Conservation (phyloP, 257 asterid genomes). For the Marsdenia floribunda region DNA sequence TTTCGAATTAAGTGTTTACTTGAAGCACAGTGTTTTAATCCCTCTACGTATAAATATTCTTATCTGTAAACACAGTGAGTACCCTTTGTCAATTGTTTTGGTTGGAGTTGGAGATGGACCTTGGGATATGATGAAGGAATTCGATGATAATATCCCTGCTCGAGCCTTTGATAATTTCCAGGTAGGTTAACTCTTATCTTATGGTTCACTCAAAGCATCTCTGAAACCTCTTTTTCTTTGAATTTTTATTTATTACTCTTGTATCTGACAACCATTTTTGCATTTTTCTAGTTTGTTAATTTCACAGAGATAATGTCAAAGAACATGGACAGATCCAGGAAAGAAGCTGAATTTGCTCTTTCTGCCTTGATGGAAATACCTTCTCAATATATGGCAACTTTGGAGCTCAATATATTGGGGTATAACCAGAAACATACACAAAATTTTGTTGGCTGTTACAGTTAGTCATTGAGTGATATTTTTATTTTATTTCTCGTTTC, state of each 20-base stretch:
- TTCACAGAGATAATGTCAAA: conserved; percentile 87
- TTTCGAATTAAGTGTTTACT: neutral
- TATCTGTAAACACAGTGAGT: conserved; percentile 44
- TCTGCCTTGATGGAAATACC: conserved; percentile 97
- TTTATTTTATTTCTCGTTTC: conserved; percentile 13
- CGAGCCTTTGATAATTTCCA: conserved; percentile 92
- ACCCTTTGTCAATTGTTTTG: conserved; percentile 73
- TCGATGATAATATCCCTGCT: conserved; percentile 89
- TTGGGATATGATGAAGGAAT: conserved; percentile 96
- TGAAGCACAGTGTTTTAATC: neutral
- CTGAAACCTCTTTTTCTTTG: conserved; percentile 8
- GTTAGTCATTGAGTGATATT: neutral
- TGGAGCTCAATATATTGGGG: conserved; percentile 91
- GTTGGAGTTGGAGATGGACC: conserved; percentile 98
- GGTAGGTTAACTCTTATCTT: conserved; percentile 33
- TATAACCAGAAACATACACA: conserved; percentile 12
- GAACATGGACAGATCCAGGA: conserved; percentile 55
- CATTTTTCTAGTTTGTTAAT: conserved; percentile 67
- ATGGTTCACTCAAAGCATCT: conserved; percentile 9
- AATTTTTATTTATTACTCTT: conserved; percentile 10
- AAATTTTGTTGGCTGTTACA: neutral
- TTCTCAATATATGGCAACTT: conserved; percentile 84
- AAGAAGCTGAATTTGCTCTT: conserved; percentile 95
- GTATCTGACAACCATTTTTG: neutral
- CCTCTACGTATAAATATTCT: neutral